phyloP scores from a whole-genome alignment of 73 alveolate genomes.

The Effrenium voratum region DNA sequence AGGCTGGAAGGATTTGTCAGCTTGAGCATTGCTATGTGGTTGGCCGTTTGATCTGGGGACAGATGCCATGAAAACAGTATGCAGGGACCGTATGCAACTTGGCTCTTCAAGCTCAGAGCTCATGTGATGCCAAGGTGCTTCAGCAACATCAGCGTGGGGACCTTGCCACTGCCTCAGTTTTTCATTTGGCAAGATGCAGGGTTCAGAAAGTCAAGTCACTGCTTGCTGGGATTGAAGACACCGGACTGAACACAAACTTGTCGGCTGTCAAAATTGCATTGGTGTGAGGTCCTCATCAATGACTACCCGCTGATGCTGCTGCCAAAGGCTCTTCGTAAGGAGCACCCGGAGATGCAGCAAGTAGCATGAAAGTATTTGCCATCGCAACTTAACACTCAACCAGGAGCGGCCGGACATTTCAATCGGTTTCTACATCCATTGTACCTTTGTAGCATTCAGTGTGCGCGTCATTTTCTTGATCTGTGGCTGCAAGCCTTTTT shows the following conservation, averaged over 20 bases:
- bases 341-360: not conserved
- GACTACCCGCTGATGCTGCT: slow-evolving; percentile 74
- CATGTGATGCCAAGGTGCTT: not conserved
- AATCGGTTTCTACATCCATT: slow-evolving; percentile 55
- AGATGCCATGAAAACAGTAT: too few species aligned
- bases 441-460: not conserved
- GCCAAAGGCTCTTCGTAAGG: slow-evolving; percentile 52
- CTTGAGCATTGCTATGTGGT: too few species aligned
- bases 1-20: too few species aligned
- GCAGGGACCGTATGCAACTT: too few species aligned
- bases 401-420: slow-evolving; percentile 61
- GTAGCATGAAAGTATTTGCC: too few species aligned
- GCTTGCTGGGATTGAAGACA: not conserved
- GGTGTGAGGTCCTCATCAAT: not conserved
- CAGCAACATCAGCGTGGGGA: slow-evolving; percentile 26
- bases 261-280: not conserved
- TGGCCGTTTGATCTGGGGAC: too few species aligned
- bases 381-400: not conserved
- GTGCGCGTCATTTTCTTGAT: not conserved
- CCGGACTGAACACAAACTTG: not conserved
- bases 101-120: too few species aligned
- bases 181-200: not conserved
- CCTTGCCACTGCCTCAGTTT: not conserved
- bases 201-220: not conserved
- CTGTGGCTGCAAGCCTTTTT: too few species aligned